Conservation (phyloP, 371 early-diverging fungal species). For the Choanephora cucurbitarum region DNA sequence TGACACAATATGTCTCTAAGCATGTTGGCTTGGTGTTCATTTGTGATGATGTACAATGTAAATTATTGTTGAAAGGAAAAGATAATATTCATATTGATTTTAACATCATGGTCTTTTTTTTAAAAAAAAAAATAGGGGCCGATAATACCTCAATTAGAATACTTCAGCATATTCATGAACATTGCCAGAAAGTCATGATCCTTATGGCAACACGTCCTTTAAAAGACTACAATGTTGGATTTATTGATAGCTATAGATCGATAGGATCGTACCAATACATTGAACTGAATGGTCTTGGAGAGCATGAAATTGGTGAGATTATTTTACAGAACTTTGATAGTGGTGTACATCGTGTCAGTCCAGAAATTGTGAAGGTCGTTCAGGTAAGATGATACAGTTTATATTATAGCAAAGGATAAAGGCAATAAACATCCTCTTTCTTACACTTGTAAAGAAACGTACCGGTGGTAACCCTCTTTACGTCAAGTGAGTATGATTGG, state of each 20-base stretch:
- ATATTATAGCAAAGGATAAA: not conserved
- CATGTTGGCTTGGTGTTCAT: slow-evolving; percentile 48
- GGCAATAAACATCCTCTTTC: not conserved
- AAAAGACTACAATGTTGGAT: slow-evolving; percentile 48
- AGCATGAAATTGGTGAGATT: slow-evolving; percentile 50
- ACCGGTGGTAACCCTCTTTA: slow-evolving; percentile 62
- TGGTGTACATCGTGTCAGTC: slow-evolving; percentile 49
- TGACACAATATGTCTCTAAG: slow-evolving; percentile 46
- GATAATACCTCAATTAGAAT: slow-evolving; percentile 48
- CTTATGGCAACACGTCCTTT: slow-evolving; percentile 54
- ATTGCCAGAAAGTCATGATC: slow-evolving; percentile 43
- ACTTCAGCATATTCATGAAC: slow-evolving; percentile 49
- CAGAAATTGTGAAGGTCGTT: slow-evolving; percentile 49
- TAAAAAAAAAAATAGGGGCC: slow-evolving; percentile 47
- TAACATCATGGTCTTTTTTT: not conserved
- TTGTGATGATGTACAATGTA: slow-evolving; percentile 64
- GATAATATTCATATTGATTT: not conserved
- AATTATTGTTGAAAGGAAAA: slow-evolving; percentile 7
- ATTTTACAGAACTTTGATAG: slow-evolving; percentile 49
- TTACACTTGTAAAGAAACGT: slow-evolving; percentile 31
- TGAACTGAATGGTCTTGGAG: slow-evolving; percentile 46
- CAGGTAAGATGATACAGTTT: slow-evolving; percentile 20
- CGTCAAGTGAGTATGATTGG: slow-evolving; percentile 44
- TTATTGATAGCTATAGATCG: slow-evolving; percentile 32
- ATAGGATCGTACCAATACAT: slow-evolving; percentile 45